A percentile compares a stretch with the other conserved stretches of the same genome.
Evolutionary conservation across 1,284 basidiomycete species (phyloP).

Genomic region (Ustilago nuda): DNA sequence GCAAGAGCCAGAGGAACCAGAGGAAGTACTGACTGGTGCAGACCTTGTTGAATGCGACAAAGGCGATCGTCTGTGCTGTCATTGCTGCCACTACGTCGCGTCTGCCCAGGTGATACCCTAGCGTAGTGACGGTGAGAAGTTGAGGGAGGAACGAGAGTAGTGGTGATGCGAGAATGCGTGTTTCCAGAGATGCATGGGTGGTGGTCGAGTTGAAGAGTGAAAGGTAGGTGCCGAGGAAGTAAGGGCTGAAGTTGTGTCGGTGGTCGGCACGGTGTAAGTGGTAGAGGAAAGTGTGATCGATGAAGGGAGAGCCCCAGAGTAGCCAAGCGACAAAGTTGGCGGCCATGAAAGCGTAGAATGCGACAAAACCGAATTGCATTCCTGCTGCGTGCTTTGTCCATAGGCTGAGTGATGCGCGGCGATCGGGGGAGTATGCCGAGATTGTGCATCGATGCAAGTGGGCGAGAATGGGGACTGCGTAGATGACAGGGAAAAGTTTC

Average conservation of each 20-base stretch:
- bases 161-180: slow-evolving; percentile 42
- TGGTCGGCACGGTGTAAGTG: slow-evolving; percentile 91
- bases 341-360: slow-evolving; percentile 77
- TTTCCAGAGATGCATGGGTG: slow-evolving; percentile 6
- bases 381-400: slow-evolving; percentile 70
- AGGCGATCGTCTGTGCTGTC: slow-evolving; percentile 89
- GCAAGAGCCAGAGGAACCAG: slow-evolving; percentile 94
- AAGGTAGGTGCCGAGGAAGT: slow-evolving; percentile 94
- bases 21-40: slow-evolving; percentile 98
- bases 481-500: slow-evolving; percentile 83
- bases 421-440: slow-evolving; percentile 31
- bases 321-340: slow-evolving; percentile 74
- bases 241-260: slow-evolving; percentile 97
- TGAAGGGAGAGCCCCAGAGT: slow-evolving; percentile 87
- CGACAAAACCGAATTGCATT: slow-evolving; percentile 78
- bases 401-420: slow-evolving; percentile 25
- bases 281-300: slow-evolving; percentile 92
- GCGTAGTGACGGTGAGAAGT: slow-evolving; percentile 76
- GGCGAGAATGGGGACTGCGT: slow-evolving; percentile 81
- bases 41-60: slow-evolving; percentile 97
- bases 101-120: slow-evolving; percentile 77
- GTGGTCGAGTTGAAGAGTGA: slow-evolving; percentile 34
- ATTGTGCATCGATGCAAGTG: slow-evolving; percentile 71
- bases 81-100: slow-evolving; percentile 81
- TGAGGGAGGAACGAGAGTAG: slow-evolving; percentile 75